phyloP scores from a whole-genome alignment of 345 rosid genomes.

The Clarkia xantiana region DNA sequence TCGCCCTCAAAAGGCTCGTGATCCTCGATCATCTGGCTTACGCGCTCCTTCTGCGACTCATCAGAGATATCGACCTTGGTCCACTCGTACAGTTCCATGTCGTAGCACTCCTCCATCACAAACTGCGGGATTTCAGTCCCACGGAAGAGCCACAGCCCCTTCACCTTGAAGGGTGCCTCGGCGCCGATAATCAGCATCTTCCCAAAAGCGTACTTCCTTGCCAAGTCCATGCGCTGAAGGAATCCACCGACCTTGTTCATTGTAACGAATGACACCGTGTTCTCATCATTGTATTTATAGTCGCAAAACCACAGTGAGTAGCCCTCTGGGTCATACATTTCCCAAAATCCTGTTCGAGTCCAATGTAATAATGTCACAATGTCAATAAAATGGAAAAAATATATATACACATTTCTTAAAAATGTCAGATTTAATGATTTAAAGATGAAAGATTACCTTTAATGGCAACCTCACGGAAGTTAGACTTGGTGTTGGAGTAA shows the following conservation, averaged over 20 bases:
- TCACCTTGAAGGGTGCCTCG: conserved; percentile 74
- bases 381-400: neutral
- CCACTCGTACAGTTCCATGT: conserved; percentile 97
- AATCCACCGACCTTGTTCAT: conserved; percentile 93
- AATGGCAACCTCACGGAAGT: conserved; percentile 93
- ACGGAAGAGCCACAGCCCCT: conserved; percentile 96
- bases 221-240: conserved; percentile 91
- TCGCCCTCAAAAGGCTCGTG: conserved; percentile 89
- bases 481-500: conserved; percentile 84
- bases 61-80: conserved; percentile 68
- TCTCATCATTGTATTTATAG: conserved; percentile 95
- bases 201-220: conserved; percentile 90
- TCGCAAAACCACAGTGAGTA: conserved; percentile 97
- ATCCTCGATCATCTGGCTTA: conserved; percentile 90
- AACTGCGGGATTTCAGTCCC: conserved; percentile 80
- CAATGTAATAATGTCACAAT: neutral
- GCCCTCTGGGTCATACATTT: conserved; percentile 97
- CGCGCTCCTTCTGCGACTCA: conserved; percentile 86
- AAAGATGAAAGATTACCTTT: conserved; percentile 34
- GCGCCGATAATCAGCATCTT: conserved; percentile 87
- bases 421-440: neutral
- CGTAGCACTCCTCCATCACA: conserved; percentile 76
- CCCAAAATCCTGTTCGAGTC: conserved; percentile 76
- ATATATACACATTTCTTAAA: neutral
- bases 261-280: conserved; percentile 74